Evolutionary conservation across 768 basidiomycete species (phyloP).

Genomic region (Rhizopogon vulgaris): DNA sequence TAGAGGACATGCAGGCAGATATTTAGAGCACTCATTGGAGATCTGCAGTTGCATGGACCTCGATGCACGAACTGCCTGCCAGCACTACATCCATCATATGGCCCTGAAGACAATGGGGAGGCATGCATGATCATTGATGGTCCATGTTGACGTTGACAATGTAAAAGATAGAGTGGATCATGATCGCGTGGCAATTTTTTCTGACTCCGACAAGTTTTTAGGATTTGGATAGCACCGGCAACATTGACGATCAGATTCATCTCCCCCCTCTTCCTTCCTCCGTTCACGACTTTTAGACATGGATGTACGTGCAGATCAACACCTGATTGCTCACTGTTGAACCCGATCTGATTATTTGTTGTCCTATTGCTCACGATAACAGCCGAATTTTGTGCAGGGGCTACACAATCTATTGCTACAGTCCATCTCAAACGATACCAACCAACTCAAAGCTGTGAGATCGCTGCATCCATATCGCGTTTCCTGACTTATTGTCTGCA

Average conservation of each 20-base stretch:
- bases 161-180: neutral
- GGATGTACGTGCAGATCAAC: constrained; percentile 21
- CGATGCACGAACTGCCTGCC: too few relatives aligned
- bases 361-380: neutral
- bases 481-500: constrained; percentile 7
- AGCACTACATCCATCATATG: too few relatives aligned
- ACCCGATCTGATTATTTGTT: constrained; percentile 6
- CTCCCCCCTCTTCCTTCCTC: constrained; percentile 21
- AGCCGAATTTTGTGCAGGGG: constrained; percentile 73
- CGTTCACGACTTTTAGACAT: constrained; percentile 18
- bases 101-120: too few relatives aligned
- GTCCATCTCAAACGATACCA: constrained; percentile 78
- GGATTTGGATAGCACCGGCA: constrained; percentile 16
- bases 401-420: constrained; percentile 83
- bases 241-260: constrained; percentile 20
- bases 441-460: constrained; percentile 82
- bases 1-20: too few relatives aligned
- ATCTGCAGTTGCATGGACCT: too few relatives aligned
- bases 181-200: constrained; percentile 21
- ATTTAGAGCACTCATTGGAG: too few relatives aligned
- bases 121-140: too few relatives aligned
- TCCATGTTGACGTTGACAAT: too few relatives aligned
- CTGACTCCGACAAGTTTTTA: constrained; percentile 57
- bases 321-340: neutral
- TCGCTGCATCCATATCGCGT: constrained; percentile 14